Evolutionary conservation across 1,284 basidiomycete species (phyloP).

Genomic region (Malassezia brasiliensis): DNA sequence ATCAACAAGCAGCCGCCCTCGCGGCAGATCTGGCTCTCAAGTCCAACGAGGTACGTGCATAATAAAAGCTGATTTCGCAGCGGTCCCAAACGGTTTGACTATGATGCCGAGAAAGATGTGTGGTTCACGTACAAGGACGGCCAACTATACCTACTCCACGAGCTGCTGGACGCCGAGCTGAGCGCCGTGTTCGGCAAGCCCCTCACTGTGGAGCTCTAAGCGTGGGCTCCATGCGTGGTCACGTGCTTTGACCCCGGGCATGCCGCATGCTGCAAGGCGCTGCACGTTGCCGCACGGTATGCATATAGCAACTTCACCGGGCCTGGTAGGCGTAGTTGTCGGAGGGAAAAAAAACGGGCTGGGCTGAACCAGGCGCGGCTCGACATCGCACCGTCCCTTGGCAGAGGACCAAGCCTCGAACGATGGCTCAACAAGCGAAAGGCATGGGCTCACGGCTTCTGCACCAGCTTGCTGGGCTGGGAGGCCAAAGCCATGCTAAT

Average conservation of each 20-base stretch:
- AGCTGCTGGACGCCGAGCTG: constrained; percentile 32
- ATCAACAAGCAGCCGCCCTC: constrained; percentile 99
- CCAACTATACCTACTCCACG: constrained; percentile 24
- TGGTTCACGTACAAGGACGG: constrained; percentile 44
- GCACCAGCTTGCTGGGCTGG: constrained; percentile 11
- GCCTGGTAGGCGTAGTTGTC: background rate
- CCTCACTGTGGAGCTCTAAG: background rate
- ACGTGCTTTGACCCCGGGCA: background rate
- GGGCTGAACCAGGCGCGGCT: background rate
- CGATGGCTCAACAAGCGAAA: constrained; percentile 15
- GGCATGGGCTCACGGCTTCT: constrained; percentile 16
- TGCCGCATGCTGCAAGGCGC: no score
- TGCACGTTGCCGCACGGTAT: background rate
- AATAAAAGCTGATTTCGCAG: constrained; percentile 16
- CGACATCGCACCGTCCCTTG: background rate
- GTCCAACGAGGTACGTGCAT: constrained; percentile 53
- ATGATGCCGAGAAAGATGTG: constrained; percentile 23
- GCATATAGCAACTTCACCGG: background rate
- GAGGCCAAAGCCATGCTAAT: background rate
- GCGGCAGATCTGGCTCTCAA: constrained; percentile 96
- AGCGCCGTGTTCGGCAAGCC: constrained; percentile 24
- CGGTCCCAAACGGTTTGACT: constrained; percentile 46
- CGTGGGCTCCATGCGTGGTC: background rate
- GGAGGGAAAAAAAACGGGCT: background rate
- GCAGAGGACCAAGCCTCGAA: background rate